A percentile compares a stretch with the other conserved stretches of the same genome.
phyloP scores from a whole-genome alignment of 805 yeast species.

The Hanseniaspora jakobsenii region DNA sequence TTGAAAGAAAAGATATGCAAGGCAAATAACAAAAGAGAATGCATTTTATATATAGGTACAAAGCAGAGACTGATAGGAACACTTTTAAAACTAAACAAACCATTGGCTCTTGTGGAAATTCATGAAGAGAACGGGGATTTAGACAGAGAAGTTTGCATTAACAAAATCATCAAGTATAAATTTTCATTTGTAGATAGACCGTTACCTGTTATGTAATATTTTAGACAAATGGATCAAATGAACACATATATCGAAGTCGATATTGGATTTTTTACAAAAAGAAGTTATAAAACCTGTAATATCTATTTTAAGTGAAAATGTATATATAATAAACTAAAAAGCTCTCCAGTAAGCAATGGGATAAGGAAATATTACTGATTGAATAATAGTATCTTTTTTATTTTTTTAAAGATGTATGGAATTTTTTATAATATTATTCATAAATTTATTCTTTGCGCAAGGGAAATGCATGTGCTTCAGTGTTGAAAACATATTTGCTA shows the following conservation, averaged over 20 bases:
- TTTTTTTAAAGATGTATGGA: conserved; percentile 34
- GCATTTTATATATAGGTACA: conserved; percentile 51
- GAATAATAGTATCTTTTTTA: too few relatives aligned
- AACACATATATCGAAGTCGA: neutral
- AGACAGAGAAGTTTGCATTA: conserved; percentile 34
- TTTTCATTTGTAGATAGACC: conserved; percentile 58
- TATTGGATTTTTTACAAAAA: neutral
- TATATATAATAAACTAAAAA: too few relatives aligned
- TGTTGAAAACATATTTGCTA: conserved; percentile 64
- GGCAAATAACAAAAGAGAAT: conserved; percentile 28
- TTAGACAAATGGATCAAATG: neutral
- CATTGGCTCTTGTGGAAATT: conserved; percentile 56
- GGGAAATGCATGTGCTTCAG: conserved; percentile 94
- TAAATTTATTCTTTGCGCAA: too few relatives aligned
- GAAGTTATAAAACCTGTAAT: too few relatives aligned
- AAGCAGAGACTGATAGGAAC: conserved; percentile 59
- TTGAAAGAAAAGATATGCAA: conserved; percentile 15
- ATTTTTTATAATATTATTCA: too few relatives aligned
- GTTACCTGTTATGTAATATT: conserved; percentile 57
- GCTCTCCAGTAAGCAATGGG: too few relatives aligned
- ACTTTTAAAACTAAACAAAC: conserved; percentile 43
- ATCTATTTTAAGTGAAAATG: too few relatives aligned
- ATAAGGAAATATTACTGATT: too few relatives aligned
- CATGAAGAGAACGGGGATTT: conserved; percentile 29
- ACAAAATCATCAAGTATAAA: conserved; percentile 49